phyloP scores from a whole-genome alignment of 2,329 filamentous ascomycete genomes.

The Neospermospora avenae region DNA sequence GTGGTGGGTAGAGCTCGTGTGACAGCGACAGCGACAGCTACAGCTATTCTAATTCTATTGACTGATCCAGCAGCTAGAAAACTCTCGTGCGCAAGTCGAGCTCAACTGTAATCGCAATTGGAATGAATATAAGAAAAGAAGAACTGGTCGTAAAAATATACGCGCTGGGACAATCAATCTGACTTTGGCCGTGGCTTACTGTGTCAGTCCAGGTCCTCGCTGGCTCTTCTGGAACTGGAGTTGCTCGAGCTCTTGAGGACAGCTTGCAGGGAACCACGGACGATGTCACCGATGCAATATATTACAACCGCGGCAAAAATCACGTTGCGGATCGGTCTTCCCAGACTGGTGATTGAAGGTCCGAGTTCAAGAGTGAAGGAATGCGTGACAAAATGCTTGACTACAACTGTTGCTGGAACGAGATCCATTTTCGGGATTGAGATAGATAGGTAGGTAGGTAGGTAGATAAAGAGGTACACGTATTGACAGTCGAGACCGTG shows the following conservation, averaged over 20 bases:
- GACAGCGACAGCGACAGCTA: not conserved
- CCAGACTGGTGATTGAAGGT: constrained; percentile 45
- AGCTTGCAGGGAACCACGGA: constrained; percentile 34
- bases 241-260: constrained; percentile 27
- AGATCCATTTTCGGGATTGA: constrained; percentile 34
- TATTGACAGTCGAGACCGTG: constrained; percentile 3
- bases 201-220: constrained; percentile 10
- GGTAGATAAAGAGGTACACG: not conserved
- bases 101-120: not conserved
- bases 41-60: constrained; percentile 4
- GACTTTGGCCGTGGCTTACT: not conserved
- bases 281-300: constrained; percentile 38
- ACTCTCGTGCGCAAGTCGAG: not conserved
- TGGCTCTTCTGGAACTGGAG: constrained; percentile 8
- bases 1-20: constrained; percentile 16
- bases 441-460: too few species aligned
- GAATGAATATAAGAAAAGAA: not conserved
- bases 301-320: constrained; percentile 46
- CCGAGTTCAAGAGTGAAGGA: constrained; percentile 50
- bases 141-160: not conserved
- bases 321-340: constrained; percentile 48
- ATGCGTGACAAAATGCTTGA: constrained; percentile 47
- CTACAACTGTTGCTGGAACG: constrained; percentile 40
- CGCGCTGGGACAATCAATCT: not conserved
- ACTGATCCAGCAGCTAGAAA: constrained; percentile 7